Base-by-base conservation (phyloP, 768 basidiomycete species). In the Suillus discolor region DNA sequence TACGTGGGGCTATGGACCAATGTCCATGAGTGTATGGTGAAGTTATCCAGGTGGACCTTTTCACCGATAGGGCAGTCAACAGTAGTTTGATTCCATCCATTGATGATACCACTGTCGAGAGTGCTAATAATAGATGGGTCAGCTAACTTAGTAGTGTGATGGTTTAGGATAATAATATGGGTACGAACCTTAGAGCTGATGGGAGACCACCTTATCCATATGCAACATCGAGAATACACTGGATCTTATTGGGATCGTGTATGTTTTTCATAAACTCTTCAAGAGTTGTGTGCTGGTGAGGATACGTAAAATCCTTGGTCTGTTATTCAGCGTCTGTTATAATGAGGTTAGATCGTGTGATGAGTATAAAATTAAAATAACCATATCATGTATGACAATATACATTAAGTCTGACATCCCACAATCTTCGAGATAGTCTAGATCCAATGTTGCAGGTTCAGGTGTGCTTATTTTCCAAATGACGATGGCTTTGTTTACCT, bases 81-180 rank as follows among this genome's bases (percentile, higher is more conserved):
- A 2, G 45, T 47, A 5, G n/a, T 5, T 23, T 47, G 11, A 12
- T 47, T 47, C 9, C n/a, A 47, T 47, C n/a, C 1, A 2, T 47
- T 13, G 4, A 23, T 5, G 1, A 47, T 23, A 4, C 11, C n/a
- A n/a, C n/a, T 45, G n/a, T 45, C n/a, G 3, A n/a, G 45, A 45
- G 9, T n/a, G 7, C 45, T n/a, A n/a, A 4, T 9, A 0, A 2
- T n/a, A 11, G 45, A 45, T 0, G 2, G 9, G 20, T 20, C 4
- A n/a, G 3, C n/a, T 4, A 31, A 4, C 0, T 31, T 31, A 31
- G 28, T 31, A 0, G 2, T n/a, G 1, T 3, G 11, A 2, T 11
- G n/a, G 20, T 45, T 5, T 3, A n/a, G n/a, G n/a, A 31, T 31
- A 4, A 31, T 31, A 1, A 31, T 31, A 4, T 4, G 3, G 3